Conservation (phyloP, 805 yeast genomes). For the Yamadazyma paraphyllophila region DNA sequence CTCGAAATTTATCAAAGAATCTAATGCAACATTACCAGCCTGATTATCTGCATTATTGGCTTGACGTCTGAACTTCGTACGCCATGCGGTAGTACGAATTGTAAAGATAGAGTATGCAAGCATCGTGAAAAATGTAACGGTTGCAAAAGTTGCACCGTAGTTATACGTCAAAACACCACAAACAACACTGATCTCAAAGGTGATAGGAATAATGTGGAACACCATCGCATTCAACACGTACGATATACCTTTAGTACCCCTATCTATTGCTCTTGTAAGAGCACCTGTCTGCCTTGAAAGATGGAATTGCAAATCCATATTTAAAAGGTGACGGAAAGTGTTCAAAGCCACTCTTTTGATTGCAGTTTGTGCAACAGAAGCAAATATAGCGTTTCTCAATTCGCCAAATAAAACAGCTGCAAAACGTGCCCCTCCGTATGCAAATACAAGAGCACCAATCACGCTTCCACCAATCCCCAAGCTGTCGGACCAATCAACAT, state of each 20-base stretch:
- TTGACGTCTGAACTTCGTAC: conserved; percentile 84
- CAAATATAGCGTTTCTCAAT: conserved; percentile 90
- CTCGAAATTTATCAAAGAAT: conserved; percentile 90
- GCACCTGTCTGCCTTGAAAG: conserved; percentile 93
- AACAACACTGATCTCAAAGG: conserved; percentile 89
- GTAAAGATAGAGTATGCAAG: conserved; percentile 84
- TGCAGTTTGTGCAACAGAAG: conserved; percentile 92
- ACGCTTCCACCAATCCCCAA: conserved; percentile 65
- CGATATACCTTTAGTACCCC: conserved; percentile 97
- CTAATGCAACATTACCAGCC: conserved; percentile 94
- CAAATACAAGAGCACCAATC: conserved; percentile 65
- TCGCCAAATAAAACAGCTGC: conserved; percentile 96
- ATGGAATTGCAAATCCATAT: conserved; percentile 87
- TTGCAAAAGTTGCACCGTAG: conserved; percentile 86
- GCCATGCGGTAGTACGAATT: conserved; percentile 91
- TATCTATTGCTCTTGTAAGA: conserved; percentile 89
- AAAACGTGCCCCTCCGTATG: conserved; percentile 91
- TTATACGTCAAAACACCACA: conserved; percentile 92
- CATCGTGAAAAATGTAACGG: conserved; percentile 86
- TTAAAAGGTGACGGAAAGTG: conserved; percentile 80
- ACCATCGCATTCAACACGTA: conserved; percentile 94
- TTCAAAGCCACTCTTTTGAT: conserved; percentile 85
- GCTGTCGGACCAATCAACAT: conserved; percentile 72
- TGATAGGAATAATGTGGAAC: conserved; percentile 91
- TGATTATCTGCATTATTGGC: conserved; percentile 91